Percentiles rank a stretch among this genome's conserved stretches.
These are phyloP conservation scores for Cryptococcus floricola DNA, from an alignment of 1,284 basidiomycete genomes.

Conservation along the genomic window DNA sequence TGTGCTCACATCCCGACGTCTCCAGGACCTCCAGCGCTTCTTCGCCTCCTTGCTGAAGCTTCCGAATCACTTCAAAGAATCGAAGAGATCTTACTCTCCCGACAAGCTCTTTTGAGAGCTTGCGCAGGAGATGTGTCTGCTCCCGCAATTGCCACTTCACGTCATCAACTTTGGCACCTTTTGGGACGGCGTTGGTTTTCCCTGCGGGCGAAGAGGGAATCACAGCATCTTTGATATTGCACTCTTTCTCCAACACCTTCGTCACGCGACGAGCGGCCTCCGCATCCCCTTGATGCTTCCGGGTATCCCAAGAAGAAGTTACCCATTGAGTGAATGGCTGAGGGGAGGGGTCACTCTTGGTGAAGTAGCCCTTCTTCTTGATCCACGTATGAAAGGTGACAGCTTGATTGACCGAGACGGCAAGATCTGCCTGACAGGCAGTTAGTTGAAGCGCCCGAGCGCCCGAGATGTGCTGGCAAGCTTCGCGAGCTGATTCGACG, in stretches of 20 bases:
- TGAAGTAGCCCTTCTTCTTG: constrained; percentile 23
- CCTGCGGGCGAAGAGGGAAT: constrained; percentile 44
- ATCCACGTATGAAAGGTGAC: constrained; percentile 52
- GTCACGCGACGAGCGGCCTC: constrained; percentile 48
- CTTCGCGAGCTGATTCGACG: constrained; percentile 64
- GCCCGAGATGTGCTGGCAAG: constrained; percentile 83
- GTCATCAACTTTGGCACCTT: constrained; percentile 49
- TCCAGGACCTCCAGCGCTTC: constrained; percentile 43
- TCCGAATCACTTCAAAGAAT: constrained; percentile 84
- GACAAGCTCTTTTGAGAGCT: constrained; percentile 78
- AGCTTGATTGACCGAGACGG: constrained; percentile 62
- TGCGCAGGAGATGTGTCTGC: constrained; percentile 76
- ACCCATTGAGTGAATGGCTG: constrained; percentile 42
- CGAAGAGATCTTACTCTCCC: constrained; percentile 81
- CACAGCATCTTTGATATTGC: constrained; percentile 22
- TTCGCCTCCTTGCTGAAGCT: constrained; percentile 70
- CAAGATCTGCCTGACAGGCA: constrained; percentile 71
- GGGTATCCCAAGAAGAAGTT: constrained; percentile 41
- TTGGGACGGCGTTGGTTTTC: constrained; percentile 26
- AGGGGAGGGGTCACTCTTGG: constrained; percentile 21
- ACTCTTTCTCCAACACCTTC: constrained; percentile 50
- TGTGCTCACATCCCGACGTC: constrained; percentile 40
- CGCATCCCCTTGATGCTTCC: constrained; percentile 57
- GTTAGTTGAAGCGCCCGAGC: constrained; percentile 75
- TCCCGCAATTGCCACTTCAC: constrained; percentile 77